Evolutionary conservation across 1,284 basidiomycete species (phyloP).

Genomic region (Marasmius oreades): DNA sequence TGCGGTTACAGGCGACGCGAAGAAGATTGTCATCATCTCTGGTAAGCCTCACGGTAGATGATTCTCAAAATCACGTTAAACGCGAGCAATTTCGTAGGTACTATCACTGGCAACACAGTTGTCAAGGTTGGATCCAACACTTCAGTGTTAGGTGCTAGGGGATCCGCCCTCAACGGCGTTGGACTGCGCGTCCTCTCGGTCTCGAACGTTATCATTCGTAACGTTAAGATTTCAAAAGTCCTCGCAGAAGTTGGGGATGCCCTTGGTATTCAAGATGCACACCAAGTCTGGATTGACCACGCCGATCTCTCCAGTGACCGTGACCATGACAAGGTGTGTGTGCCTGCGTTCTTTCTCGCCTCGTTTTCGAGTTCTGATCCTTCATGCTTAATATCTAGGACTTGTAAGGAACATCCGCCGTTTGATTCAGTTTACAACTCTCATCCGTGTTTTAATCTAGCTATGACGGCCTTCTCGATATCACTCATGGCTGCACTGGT

Average conservation of each 20-base stretch:
- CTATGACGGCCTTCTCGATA: conserved; percentile 38
- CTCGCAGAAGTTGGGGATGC: conserved; percentile 41
- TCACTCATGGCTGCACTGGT: conserved; percentile 37
- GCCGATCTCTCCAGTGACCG: conserved; percentile 41
- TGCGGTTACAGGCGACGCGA: conserved; percentile 37
- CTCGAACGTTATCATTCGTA: conserved; percentile 45
- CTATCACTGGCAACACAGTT: conserved; percentile 37
- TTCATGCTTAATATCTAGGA: conserved; percentile 16
- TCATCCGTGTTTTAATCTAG: conserved; percentile 19
- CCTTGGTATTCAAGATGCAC: conserved; percentile 40
- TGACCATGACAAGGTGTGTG: conserved; percentile 37
- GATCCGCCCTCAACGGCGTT: conserved; percentile 33
- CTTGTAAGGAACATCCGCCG: conserved; percentile 21
- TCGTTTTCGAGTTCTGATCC: neutral
- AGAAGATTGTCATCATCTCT: conserved; percentile 44
- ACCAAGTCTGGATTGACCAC: conserved; percentile 46
- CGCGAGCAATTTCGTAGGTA: conserved; percentile 23
- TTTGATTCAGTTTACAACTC: neutral
- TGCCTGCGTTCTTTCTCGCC: no score
- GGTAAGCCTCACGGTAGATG: conserved; percentile 20
- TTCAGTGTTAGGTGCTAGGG: conserved; percentile 33
- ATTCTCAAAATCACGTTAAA: neutral
- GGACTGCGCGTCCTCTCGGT: conserved; percentile 39
- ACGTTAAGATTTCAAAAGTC: conserved; percentile 47
- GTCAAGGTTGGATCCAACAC: conserved; percentile 43